phyloP scores from a whole-genome alignment of 192 early-diverging fungal species.

The Coemansia sp. region DNA sequence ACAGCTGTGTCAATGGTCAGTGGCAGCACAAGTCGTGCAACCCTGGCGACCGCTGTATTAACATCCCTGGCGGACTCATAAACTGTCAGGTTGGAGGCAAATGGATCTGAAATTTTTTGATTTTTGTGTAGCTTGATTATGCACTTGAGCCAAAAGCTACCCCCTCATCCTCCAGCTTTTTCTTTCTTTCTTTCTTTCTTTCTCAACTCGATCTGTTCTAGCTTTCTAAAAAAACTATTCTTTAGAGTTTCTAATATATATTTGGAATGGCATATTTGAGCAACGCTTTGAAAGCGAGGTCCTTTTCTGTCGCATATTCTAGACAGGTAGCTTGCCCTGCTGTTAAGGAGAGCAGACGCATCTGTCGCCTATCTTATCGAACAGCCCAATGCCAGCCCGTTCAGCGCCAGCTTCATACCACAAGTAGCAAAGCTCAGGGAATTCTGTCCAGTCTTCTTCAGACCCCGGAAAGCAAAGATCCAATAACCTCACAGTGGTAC shows the following conservation, averaged over 20 bases:
- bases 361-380: not conserved
- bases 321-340: not conserved
- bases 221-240: not conserved
- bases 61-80: constrained; percentile 37
- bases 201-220: too few relatives aligned
- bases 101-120: not conserved
- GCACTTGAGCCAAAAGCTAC: not conserved
- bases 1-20: constrained; percentile 27
- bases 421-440: constrained; percentile 7
- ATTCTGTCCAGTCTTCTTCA: constrained; percentile 37
- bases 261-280: constrained; percentile 1
- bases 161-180: not conserved
- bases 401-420: constrained; percentile 4
- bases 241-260: not conserved
- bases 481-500: constrained; percentile 43
- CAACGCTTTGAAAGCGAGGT: not conserved
- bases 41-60: constrained; percentile 35
- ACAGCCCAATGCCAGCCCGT: not conserved
- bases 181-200: not conserved
- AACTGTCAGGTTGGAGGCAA: constrained; percentile 42
- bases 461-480: constrained; percentile 42
- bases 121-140: too few relatives aligned
- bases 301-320: not conserved
- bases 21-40: constrained; percentile 42
- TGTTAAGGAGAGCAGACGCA: not conserved